A percentile compares a stretch with the other conserved stretches of the same genome.
phyloP scores from a whole-genome alignment of 2,329 filamentous ascomycete genomes.

The Ascochyta rabiei region DNA sequence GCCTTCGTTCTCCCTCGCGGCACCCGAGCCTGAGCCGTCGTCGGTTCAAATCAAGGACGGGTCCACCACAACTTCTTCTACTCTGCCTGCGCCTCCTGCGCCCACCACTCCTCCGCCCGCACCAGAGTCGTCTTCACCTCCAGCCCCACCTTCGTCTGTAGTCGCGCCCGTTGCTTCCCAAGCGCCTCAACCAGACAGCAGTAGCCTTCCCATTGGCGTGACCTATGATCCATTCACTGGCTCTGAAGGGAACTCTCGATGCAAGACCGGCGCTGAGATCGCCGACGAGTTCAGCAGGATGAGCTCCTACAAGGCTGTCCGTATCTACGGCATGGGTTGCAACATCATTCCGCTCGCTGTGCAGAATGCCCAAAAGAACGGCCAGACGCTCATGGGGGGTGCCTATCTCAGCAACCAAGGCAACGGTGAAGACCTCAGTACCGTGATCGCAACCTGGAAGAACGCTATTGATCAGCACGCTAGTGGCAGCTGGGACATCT shows the following conservation, averaged over 20 bases:
- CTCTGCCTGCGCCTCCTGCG: slow-evolving; percentile 1
- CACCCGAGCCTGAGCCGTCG: slow-evolving; percentile 15
- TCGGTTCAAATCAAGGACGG: slow-evolving; percentile 7
- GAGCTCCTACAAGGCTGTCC: slow-evolving; percentile 67
- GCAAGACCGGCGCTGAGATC: slow-evolving; percentile 71
- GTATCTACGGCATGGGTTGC: slow-evolving; percentile 83
- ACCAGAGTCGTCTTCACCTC: not conserved
- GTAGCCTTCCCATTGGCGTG: slow-evolving; percentile 36
- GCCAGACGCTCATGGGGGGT: slow-evolving; percentile 75
- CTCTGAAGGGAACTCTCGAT: slow-evolving; percentile 45
- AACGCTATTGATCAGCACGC: slow-evolving; percentile 55
- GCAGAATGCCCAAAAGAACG: slow-evolving; percentile 66
- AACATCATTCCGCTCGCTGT: slow-evolving; percentile 70
- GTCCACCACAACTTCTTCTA: not conserved
- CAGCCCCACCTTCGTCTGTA: slow-evolving; percentile 11
- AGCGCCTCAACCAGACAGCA: slow-evolving; percentile 1
- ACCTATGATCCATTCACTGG: slow-evolving; percentile 43
- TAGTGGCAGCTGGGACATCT: slow-evolving; percentile 66
- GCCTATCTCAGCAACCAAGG: slow-evolving; percentile 66
- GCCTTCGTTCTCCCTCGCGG: slow-evolving; percentile 15
- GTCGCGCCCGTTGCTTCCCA: slow-evolving; percentile 3
- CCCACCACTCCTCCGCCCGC: not conserved
- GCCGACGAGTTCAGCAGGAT: slow-evolving; percentile 66
- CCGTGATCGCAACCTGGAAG: slow-evolving; percentile 67
- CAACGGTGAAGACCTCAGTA: slow-evolving; percentile 49